Evolutionary conservation across 176 grass and related monocot genomes (phyloP), one percentile per base, ranked within the genome.

Genomic region (Pontederia crassipes): DNA sequence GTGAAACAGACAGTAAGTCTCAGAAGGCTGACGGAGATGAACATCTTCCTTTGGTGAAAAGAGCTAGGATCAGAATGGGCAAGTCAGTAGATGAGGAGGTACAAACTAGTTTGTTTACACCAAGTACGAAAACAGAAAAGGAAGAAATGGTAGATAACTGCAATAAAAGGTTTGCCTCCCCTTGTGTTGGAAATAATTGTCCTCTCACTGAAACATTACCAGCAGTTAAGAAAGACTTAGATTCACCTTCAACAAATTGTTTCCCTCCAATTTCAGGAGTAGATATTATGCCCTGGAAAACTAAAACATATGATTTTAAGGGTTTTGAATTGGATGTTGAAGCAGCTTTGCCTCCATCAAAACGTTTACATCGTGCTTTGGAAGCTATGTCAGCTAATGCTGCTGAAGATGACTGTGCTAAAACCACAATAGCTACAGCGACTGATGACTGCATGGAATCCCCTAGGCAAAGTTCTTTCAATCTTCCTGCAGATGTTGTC

Each of bases 351-450:
- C 92, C 92, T 83, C 92, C 92, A 76, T 97, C 87, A 28, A 97
- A 97, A 88, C 86, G 92, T 28, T 70, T 97, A 66, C 92, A 97
- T 75, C 80, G 92, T 86, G 87, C 87, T 52, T 84, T 97, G 72
- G 87, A 97, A 72, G 92, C 92, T 69, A 97, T 97, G 87, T 97
- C 87, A 72, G 92, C 84, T 66, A 88, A 97, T 85, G 78, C 74
- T 59, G 77, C 72, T 58, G 83, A 85, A 74, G 59, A 72, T 80
- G 77, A 75, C 52, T 27, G 12, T 16, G 53, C 63, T 32, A 79
- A 90, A 75, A 75, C 59, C 50, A 59, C 74, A 61, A 69, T 65
- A 46, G 48, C 66, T 49, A 62, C 76, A 4, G 71, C 80, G 27
- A 47, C 54, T 46, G 80, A 85, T 73, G 59, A 45, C 27, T 73